phyloP scores from a whole-genome alignment of 805 yeast species.

The Candida saitoana region DNA sequence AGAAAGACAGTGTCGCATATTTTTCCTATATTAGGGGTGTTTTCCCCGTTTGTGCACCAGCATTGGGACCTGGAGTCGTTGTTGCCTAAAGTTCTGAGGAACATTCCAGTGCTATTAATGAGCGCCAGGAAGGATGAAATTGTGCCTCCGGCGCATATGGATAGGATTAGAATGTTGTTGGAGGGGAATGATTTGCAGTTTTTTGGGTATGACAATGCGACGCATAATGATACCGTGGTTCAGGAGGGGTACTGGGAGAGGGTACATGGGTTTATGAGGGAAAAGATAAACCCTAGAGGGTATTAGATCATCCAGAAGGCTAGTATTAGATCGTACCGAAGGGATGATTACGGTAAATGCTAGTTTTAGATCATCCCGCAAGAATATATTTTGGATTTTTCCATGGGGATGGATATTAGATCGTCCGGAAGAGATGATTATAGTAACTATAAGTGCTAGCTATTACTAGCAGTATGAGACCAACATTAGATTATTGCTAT shows the following conservation, averaged over 20 bases:
- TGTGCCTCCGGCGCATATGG: constrained; percentile 86
- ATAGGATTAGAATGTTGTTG: constrained; percentile 49
- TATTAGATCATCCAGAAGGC: no score
- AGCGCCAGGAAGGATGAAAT: constrained; percentile 81
- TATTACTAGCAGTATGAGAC: no score
- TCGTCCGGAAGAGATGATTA: no score
- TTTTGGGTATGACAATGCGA: constrained; percentile 53
- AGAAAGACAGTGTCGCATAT: constrained; percentile 68
- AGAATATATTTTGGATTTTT: no score
- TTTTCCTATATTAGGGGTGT: constrained; percentile 59
- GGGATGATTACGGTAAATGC: no score
- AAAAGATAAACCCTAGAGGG: constrained; percentile 41
- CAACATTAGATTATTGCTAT: no score
- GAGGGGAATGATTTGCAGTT: constrained; percentile 49
- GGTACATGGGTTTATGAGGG: constrained; percentile 51
- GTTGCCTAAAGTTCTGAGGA: constrained; percentile 46
- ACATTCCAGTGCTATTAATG: constrained; percentile 65
- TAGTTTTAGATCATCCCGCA: no score
- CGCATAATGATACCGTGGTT: constrained; percentile 79
- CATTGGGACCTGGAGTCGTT: constrained; percentile 74
- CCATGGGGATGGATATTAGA: no score
- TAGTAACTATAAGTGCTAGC: no score
- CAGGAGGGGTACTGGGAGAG: constrained; percentile 77
- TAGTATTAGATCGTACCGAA: no score
- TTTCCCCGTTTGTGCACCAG: constrained; percentile 66